Evolutionary conservation across 371 early-diverging fungal species (phyloP).

Genomic region (Syncephalastrum monosporum): DNA sequence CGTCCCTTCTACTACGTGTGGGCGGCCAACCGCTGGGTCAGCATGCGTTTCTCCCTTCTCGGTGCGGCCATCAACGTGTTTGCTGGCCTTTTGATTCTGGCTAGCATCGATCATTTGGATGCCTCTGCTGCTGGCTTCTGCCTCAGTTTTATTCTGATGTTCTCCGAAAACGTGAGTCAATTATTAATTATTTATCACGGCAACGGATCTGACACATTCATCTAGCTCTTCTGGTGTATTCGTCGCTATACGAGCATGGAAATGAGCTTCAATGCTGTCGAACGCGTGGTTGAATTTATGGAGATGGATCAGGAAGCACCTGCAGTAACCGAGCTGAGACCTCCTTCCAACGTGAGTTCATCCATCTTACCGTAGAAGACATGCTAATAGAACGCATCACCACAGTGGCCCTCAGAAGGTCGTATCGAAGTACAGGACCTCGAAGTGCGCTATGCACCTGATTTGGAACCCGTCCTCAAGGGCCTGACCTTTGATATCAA

Average conservation of each 20-base stretch:
- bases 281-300: slow-evolving; percentile 82
- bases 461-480: slow-evolving; percentile 58
- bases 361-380: neutral
- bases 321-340: slow-evolving; percentile 47
- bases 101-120: slow-evolving; percentile 47
- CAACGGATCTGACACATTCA: neutral
- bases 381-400: neutral
- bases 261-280: slow-evolving; percentile 83
- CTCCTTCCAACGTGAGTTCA: slow-evolving; percentile 50
- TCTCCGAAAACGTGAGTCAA: slow-evolving; percentile 54
- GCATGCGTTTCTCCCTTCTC: slow-evolving; percentile 65
- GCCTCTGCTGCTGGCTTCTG: slow-evolving; percentile 78
- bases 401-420: slow-evolving; percentile 66
- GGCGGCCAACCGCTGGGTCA: slow-evolving; percentile 84
- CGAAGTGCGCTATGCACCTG: slow-evolving; percentile 61
- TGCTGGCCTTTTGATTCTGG: slow-evolving; percentile 50
- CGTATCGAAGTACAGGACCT: slow-evolving; percentile 57
- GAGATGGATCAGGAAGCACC: slow-evolving; percentile 77
- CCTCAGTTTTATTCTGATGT: slow-evolving; percentile 70
- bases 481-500: slow-evolving; percentile 51
- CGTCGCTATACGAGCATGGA: slow-evolving; percentile 75
- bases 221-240: slow-evolving; percentile 64
- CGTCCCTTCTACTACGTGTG: slow-evolving; percentile 72
- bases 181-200: neutral
- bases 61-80: slow-evolving; percentile 64